Conservation (phyloP, 2,329 filamentous ascomycete species). For the Macrophomina pseudophaseolina region DNA sequence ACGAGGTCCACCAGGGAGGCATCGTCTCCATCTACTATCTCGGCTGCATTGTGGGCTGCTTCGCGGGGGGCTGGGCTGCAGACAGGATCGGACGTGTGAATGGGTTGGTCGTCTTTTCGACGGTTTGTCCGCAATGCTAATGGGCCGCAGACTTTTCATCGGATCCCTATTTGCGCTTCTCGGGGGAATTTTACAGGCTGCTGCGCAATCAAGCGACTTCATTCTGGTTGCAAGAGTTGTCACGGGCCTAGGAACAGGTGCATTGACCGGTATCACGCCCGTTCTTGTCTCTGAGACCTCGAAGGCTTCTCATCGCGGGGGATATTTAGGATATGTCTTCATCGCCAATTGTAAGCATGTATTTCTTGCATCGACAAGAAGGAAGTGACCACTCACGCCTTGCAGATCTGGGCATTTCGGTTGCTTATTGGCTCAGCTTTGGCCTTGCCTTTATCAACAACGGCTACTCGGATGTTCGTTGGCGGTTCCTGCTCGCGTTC, state of each 20-base stretch:
- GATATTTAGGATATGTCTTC: slow-evolving; percentile 39
- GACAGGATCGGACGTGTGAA: slow-evolving; percentile 67
- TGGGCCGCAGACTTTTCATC: slow-evolving; percentile 43
- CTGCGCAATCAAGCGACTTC: slow-evolving; percentile 52
- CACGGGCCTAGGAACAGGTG: slow-evolving; percentile 59
- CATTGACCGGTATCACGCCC: slow-evolving; percentile 28
- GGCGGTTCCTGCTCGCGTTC: slow-evolving; percentile 41
- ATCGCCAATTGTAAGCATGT: slow-evolving; percentile 53
- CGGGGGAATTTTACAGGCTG: slow-evolving; percentile 56
- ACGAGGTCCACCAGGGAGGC: slow-evolving; percentile 66
- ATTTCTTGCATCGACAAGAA: background rate
- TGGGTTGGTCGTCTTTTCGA: background rate
- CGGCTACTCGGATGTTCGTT: slow-evolving; percentile 33
- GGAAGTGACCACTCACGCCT: background rate
- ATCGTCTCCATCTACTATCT: slow-evolving; percentile 66
- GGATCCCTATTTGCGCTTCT: slow-evolving; percentile 55
- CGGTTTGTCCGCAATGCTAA: background rate
- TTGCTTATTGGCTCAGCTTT: slow-evolving; percentile 35
- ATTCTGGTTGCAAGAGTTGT: slow-evolving; percentile 57
- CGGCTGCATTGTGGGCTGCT: slow-evolving; percentile 67
- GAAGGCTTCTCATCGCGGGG: slow-evolving; percentile 24
- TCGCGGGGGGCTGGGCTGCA: slow-evolving; percentile 68
- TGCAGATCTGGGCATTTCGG: slow-evolving; percentile 51
- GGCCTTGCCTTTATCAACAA: slow-evolving; percentile 32
- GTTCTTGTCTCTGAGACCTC: slow-evolving; percentile 27